Evolutionary conservation across 129 eudicot genomes (phyloP).

Genomic region (Flaveria sonorensis): DNA sequence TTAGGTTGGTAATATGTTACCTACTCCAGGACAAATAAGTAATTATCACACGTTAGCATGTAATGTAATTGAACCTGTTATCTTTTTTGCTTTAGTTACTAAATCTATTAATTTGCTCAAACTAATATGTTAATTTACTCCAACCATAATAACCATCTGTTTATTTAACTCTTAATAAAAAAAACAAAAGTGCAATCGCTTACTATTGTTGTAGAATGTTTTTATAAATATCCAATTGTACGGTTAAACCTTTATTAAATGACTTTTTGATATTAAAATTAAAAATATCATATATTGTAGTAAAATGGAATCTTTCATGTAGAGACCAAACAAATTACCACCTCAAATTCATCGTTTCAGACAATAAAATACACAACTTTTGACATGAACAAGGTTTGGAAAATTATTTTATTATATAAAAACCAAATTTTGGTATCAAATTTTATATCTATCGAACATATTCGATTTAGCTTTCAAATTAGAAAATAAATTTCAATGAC

Average conservation of each 20-base stretch:
- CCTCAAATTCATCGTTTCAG: constrained; percentile 27
- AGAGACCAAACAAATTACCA: constrained; percentile 19
- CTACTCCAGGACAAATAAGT: neutral
- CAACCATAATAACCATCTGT: too few species aligned
- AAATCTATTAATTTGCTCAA: too few species aligned
- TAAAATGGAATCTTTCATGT: neutral
- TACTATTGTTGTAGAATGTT: too few species aligned
- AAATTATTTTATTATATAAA: constrained; percentile 4
- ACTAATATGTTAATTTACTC: too few species aligned
- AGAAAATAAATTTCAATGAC: neutral
- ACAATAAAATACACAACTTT: constrained; percentile 4
- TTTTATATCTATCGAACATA: neutral
- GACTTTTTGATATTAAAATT: neutral
- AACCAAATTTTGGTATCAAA: constrained; percentile 31
- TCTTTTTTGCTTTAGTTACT: too few species aligned
- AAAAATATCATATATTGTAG: neutral
- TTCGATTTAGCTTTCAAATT: constrained; percentile 18
- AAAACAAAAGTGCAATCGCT: too few species aligned
- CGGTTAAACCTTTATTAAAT: too few species aligned
- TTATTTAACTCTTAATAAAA: too few species aligned
- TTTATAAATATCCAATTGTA: too few species aligned
- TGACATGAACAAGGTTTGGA: constrained; percentile 22
- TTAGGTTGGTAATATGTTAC: neutral
- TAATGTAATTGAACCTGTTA: neutral
- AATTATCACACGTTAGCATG: neutral